Evolutionary conservation across 2,329 filamentous ascomycete species (phyloP), one percentile per base, ranked within the genome.

Genomic region (Parascedosporium putredinis): DNA sequence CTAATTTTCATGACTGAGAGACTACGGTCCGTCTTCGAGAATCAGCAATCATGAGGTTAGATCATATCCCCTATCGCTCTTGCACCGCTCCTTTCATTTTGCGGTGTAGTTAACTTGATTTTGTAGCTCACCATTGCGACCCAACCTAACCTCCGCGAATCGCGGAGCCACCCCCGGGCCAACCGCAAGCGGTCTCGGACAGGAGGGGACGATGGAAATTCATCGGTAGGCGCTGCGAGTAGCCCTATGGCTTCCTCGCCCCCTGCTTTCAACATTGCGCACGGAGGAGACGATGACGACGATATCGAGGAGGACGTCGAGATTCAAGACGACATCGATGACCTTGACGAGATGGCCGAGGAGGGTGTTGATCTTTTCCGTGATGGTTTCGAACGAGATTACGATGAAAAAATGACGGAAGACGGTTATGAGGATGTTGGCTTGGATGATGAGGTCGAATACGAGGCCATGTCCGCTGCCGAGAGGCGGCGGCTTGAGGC

Each of bases 81-180:
- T 49, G 47, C 46, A 47, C 44, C 34, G 51, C 48, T 48, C 45
- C 27, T 45, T 36, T 42, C 46, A 45, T 50, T 51, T 52, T 16
- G 38, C 38, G 18, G 38, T 42, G 16, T 42, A 20, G 18, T 20
- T 42, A 23, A 42, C 18, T 5, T 12, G 20, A 10, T 20, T 42
- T 8, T 12, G 22, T 62, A 94, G 87, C 73, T 94, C 88, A 65
- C 89, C 90, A 64, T 76, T 94, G 53, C 83, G 84, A 66, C 76
- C 82, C 58, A 88, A 83, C 68, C 84, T 86, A 74, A 81, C 84
- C 53, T 90, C 89, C 56, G 88, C 83, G 59, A 95, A 95, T 68
- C 81, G 88, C 57, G 87, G 88, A 49, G 64, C 76, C 23, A 73
- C 68, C 64, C 71, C 45, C 68, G 72, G 50, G 64, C 68, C 43